Evolutionary conservation across 306 rosid genomes (phyloP), one percentile per base, ranked within the genome.

Genomic region (Pterocarpus santalinus): DNA sequence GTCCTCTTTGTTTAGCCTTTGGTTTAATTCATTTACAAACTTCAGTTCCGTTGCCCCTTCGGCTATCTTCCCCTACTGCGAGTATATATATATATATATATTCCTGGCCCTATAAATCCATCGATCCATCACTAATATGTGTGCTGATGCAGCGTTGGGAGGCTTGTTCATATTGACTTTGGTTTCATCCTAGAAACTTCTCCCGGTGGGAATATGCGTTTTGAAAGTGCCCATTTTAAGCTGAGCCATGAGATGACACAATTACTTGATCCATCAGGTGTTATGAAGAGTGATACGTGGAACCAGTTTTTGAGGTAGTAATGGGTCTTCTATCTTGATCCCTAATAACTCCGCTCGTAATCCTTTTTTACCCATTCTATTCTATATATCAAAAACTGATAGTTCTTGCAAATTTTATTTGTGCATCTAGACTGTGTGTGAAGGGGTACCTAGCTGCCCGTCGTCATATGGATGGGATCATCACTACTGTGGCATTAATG

Each of bases 231-330:
- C 17, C 98, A 95, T 90, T 95, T 95, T 79, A 95, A 95, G 90
- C 91, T 95, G 77, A 95, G 99, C 92, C 99, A 95, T 68, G 99
- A 95, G 86, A 95, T 95, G 99, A 95, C 99, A 65, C 99, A 95
- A 84, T 83, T 93, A 72, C 90, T 95, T 80, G 99, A 95, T 76
- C 99, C 99, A 80, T 90, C 98, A 0, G 98, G 98, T 75, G 91
- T 81, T 46, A 94, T 94, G 98, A 94, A 94, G 85, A 94, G 98
- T 85, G 98, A 94, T 47, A 92, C 98, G 15, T 94, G 98, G 98
- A 92, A 75, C 88, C 97, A 88, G 51, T 95, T 95, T 86, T 91
- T 95, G 71, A 93, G 99, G 99, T 91, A 84, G 17, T 58, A 34
- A 78, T 69, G 75, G 16, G 38, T 22, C 66, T 41, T 75, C 36